Conservation (phyloP, 805 yeast species). For the Maudiozyma turicensis region DNA sequence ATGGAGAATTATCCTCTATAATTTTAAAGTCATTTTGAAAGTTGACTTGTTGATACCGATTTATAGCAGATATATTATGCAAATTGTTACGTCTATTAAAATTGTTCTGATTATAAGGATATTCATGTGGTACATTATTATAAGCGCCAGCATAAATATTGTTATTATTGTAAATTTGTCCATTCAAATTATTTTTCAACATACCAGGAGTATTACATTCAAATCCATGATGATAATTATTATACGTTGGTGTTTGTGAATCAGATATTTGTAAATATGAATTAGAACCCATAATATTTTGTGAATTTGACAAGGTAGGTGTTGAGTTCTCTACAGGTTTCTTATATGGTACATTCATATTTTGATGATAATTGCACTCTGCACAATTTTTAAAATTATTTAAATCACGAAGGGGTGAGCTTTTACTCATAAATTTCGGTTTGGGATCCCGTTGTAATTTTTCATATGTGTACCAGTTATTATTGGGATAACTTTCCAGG, state of each 20-base stretch:
- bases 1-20: not conserved
- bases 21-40: not conserved
- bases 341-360: not conserved
- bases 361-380: not conserved
- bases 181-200: not conserved
- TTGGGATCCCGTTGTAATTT: conserved; percentile 1
- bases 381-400: not conserved
- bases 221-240: conserved; percentile 8
- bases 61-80: not conserved
- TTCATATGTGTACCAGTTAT: conserved; percentile 5
- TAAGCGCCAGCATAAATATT: not conserved
- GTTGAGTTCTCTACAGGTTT: not conserved
- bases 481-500: conserved; percentile 13
- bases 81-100: not conserved
- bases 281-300: conserved; percentile 1
- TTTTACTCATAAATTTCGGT: conserved; percentile 6
- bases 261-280: conserved; percentile 6
- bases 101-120: too few relatives aligned
- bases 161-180: not conserved
- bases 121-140: too few relatives aligned
- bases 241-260: conserved; percentile 12
- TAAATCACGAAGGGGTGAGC: conserved; percentile 7
- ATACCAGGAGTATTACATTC: not conserved
- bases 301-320: not conserved
- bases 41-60: not conserved